Conservation (phyloP, 495 filamentous ascomycete species). For the Thozetella sp. region DNA sequence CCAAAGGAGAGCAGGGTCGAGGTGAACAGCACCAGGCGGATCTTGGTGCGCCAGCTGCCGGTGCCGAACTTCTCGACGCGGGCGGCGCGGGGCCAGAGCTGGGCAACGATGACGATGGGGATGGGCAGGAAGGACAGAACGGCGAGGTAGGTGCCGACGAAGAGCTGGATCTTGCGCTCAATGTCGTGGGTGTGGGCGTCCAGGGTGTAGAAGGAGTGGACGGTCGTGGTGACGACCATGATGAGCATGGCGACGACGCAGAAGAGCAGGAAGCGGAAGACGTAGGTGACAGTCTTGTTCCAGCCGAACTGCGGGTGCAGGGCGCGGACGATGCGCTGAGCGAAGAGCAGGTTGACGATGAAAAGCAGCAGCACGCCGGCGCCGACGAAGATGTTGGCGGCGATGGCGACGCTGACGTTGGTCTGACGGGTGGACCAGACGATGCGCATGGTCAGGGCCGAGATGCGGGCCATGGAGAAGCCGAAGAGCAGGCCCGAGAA, state of each 20-base stretch:
- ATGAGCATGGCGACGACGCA: conserved; percentile 61
- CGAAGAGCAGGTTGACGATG: conserved; percentile 76
- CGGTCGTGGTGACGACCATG: conserved; percentile 67
- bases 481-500: conserved; percentile 68
- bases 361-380: conserved; percentile 78
- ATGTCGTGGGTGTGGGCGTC: conserved; percentile 43
- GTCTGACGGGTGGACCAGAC: conserved; percentile 48
- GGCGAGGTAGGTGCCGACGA: conserved; percentile 67
- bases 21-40: conserved; percentile 56
- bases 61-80: conserved; percentile 68
- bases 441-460: conserved; percentile 66
- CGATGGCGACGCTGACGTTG: conserved; percentile 64
- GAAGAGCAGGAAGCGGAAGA: conserved; percentile 58
- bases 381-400: conserved; percentile 70
- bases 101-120: conserved; percentile 23
- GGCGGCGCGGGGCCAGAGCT: conserved; percentile 50
- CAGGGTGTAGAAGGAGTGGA: conserved; percentile 69
- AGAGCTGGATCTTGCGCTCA: conserved; percentile 66
- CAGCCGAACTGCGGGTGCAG: conserved; percentile 69
- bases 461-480: conserved; percentile 74
- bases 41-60: conserved; percentile 65
- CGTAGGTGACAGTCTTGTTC: conserved; percentile 43
- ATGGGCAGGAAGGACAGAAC: conserved; percentile 74
- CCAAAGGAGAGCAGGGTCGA: conserved; percentile 62
- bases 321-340: conserved; percentile 73